Base-by-base conservation (phyloP, 2,329 filamentous ascomycete species). In the Fusarium floridanum region DNA sequence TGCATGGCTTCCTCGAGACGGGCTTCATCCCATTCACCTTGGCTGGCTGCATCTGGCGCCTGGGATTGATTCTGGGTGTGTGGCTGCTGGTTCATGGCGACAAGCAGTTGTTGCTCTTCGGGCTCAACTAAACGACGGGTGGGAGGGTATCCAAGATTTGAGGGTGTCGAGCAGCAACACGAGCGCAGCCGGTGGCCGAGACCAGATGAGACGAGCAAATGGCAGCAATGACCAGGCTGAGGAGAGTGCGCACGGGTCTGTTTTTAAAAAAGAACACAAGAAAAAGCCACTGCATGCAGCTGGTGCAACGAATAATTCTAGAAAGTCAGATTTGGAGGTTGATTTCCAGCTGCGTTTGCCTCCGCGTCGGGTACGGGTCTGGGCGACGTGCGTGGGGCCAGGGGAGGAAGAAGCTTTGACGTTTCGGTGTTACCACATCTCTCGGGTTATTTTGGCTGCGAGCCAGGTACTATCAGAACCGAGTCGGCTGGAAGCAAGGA, bases 1-100 rank as follows among this genome's bases (percentile, higher is more conserved):
- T 86, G 82, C 75, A 90, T 83, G 27, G 85, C 86, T 68, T 85
- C 82, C 68, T 87, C 84, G 8, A 90, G 82, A 67, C 85, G 85
- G 64, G 85, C 83, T 78, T 90, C 88, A 57, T 88, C 85, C 82
- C 83, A 83, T 10, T 80, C 78, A 64, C 83, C 83, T 43, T 81
- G 78, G 60, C 71, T 74, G 36, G 68, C 72, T 62, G 61, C 74
- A 61, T 69, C 70, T 39, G 67, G 68, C 64, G 72, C 74, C 62
- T 78, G 74, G 37, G 75, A 66, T 29, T 72, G 64, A 24, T 65
- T 57, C 53, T 76, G 70, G 50, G 50, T 60, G 45, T 73, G 55
- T 70, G 76, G 67, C 59, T 80, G 68, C 62, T 73, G 68, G 61
- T 65, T 73, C 77, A 79, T 79, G 39, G 45, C 57, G 53, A 65